Evolutionary conservation across 2,329 filamentous ascomycete genomes (phyloP).

Genomic region (Penicillium paneum): DNA sequence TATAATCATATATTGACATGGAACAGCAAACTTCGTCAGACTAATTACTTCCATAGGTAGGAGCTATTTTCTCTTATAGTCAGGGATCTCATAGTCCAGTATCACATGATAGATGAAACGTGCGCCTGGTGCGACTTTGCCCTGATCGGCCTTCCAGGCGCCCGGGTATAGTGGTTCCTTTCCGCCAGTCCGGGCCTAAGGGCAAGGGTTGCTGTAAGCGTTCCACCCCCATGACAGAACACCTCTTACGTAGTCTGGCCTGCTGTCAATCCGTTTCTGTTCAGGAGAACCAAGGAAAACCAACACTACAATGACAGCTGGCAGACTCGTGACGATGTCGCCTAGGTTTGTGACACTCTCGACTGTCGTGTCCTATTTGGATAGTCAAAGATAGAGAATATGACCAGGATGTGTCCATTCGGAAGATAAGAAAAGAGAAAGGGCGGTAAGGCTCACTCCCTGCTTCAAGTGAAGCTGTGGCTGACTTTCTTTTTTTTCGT

Average conservation of each 20-base stretch:
- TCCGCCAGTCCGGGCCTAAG: conserved; percentile 12
- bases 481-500: background rate
- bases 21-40: background rate
- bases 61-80: background rate
- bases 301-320: conserved; percentile 19
- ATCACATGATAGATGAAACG: conserved; percentile 34
- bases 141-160: conserved; percentile 16
- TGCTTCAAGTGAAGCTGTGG: background rate
- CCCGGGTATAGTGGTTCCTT: conserved; percentile 9
- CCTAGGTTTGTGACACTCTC: conserved; percentile 21
- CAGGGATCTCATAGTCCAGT: conserved; percentile 6
- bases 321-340: conserved; percentile 24
- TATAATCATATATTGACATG: background rate
- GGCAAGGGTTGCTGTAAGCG: conserved; percentile 1
- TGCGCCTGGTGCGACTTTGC: conserved; percentile 23
- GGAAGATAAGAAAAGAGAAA: conserved; percentile 19
- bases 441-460: conserved; percentile 16
- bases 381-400: conserved; percentile 6
- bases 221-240: background rate
- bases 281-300: conserved; percentile 1
- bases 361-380: conserved; percentile 18
- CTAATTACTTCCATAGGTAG: background rate
- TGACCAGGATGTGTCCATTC: conserved; percentile 21
- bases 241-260: background rate
- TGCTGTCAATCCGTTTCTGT: conserved; percentile 4